Conservation (phyloP, 2,329 filamentous ascomycete genomes). For the Fusarium agapanthi region DNA sequence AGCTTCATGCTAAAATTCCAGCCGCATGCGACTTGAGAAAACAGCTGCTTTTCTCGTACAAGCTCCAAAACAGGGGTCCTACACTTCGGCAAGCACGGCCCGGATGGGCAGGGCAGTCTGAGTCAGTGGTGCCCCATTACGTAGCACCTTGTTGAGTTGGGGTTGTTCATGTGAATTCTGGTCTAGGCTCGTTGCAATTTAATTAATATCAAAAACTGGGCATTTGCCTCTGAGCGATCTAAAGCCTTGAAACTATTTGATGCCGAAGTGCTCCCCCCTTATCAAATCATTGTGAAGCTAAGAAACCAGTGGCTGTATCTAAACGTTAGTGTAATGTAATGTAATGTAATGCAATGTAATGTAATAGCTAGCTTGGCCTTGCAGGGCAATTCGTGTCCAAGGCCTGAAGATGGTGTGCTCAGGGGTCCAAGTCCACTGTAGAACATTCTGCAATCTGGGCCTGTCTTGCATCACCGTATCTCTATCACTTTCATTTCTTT, state of each 20-base stretch:
- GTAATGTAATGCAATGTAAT: not conserved
- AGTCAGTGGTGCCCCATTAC: not conserved
- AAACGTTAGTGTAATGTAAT: not conserved
- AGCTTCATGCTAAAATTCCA: not conserved
- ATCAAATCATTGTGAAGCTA: not conserved
- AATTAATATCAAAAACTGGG: not conserved
- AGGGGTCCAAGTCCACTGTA: not conserved
- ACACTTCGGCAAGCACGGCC: not conserved
- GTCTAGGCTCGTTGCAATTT: not conserved
- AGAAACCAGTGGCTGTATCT: not conserved
- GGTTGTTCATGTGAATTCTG: not conserved
- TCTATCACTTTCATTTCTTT: not conserved
- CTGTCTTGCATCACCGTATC: not conserved
- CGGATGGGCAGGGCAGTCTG: too few species aligned
- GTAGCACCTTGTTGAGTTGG: not conserved
- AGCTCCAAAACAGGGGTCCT: not conserved
- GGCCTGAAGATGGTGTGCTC: not conserved
- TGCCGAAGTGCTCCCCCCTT: not conserved
- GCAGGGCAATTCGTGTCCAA: not conserved
- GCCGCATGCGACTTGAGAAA: not conserved
- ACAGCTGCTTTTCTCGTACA: constrained; percentile 6
- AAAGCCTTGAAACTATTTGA: not conserved
- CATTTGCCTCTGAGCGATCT: not conserved
- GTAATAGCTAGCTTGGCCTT: not conserved
- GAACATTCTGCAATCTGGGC: too few species aligned